Percentiles rank a stretch among this genome's conserved stretches.
Conservation (phyloP, 768 basidiomycete species). For the Tricholoma hemisulphureum region DNA sequence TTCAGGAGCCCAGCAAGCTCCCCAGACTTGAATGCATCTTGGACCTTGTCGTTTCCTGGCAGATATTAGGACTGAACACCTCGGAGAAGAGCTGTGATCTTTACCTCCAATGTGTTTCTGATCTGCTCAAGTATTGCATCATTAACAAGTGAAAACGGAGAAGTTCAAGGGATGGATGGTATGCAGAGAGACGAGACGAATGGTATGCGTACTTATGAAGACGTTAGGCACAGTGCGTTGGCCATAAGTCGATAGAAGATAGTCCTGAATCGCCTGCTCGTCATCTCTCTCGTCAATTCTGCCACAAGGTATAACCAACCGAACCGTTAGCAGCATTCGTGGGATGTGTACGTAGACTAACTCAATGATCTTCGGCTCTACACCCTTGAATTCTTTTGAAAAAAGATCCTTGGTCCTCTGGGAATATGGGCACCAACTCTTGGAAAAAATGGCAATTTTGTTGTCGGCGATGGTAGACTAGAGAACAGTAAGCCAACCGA, state of each 20-base stretch:
- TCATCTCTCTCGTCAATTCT: slow-evolving; percentile 64
- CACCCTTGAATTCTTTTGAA: slow-evolving; percentile 34
- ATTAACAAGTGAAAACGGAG: not conserved
- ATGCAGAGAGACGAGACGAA: not conserved
- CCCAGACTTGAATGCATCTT: slow-evolving; percentile 29
- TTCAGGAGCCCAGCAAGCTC: slow-evolving; percentile 27
- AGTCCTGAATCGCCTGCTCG: slow-evolving; percentile 61
- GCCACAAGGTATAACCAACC: not conserved
- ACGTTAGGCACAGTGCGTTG: slow-evolving; percentile 76
- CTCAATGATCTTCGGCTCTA: slow-evolving; percentile 45
- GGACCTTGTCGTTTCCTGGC: slow-evolving; percentile 41
- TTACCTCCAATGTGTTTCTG: slow-evolving; percentile 56
- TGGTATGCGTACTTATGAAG: slow-evolving; percentile 59
- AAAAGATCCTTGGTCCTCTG: slow-evolving; percentile 48
- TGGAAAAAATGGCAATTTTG: slow-evolving; percentile 61
- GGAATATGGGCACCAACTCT: slow-evolving; percentile 56
- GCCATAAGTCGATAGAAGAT: slow-evolving; percentile 59
- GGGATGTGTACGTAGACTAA: slow-evolving; percentile 24
- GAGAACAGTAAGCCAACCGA: not conserved
- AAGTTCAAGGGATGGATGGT: not conserved
- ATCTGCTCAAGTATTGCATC: too few relatives aligned
- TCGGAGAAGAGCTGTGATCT: not conserved
- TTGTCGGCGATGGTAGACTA: slow-evolving; percentile 47
- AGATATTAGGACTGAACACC: not conserved
- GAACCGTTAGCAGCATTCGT: not conserved